Conservation (phyloP, 2,329 filamentous ascomycete species). For the Dendryphion nanum region DNA sequence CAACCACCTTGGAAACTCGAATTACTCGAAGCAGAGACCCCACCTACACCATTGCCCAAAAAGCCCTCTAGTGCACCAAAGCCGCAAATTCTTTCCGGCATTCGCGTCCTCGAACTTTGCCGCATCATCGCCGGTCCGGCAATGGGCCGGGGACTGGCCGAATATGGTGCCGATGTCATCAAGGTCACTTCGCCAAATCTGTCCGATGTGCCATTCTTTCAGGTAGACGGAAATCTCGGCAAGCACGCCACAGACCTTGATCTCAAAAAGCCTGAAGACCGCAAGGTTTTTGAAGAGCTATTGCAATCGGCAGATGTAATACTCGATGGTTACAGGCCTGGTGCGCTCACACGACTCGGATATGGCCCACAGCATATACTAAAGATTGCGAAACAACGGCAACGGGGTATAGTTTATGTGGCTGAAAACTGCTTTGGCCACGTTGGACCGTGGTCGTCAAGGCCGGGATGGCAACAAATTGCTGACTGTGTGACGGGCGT, state of each 20-base stretch:
- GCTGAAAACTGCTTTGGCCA: conserved; percentile 72
- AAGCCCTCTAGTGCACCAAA: conserved; percentile 40
- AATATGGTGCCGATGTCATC: conserved; percentile 72
- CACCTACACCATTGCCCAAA: conserved; percentile 47
- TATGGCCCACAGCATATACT: conserved; percentile 59
- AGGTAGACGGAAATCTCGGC: conserved; percentile 70
- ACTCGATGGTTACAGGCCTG: conserved; percentile 68
- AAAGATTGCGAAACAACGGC: conserved; percentile 52
- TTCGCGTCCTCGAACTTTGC: conserved; percentile 73
- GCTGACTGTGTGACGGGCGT: conserved; percentile 64
- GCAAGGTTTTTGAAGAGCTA: conserved; percentile 57
- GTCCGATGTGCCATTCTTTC: conserved; percentile 71
- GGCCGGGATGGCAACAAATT: conserved; percentile 72
- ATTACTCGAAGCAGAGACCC: conserved; percentile 51
- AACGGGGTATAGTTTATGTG: conserved; percentile 66
- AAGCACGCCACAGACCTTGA: conserved; percentile 67
- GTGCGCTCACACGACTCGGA: conserved; percentile 62
- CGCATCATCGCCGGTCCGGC: conserved; percentile 75
- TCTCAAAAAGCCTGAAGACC: conserved; percentile 56
- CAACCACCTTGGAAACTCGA: conserved; percentile 51
- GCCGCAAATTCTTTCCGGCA: conserved; percentile 51
- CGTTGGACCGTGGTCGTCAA: conserved; percentile 60
- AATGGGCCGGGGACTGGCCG: conserved; percentile 68
- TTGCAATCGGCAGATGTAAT: conserved; percentile 64
- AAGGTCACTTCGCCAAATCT: conserved; percentile 68